These are phyloP conservation scores for Cairneyella variabilis DNA, from an alignment of 495 filamentous ascomycete genomes.

Conservation along the genomic window DNA sequence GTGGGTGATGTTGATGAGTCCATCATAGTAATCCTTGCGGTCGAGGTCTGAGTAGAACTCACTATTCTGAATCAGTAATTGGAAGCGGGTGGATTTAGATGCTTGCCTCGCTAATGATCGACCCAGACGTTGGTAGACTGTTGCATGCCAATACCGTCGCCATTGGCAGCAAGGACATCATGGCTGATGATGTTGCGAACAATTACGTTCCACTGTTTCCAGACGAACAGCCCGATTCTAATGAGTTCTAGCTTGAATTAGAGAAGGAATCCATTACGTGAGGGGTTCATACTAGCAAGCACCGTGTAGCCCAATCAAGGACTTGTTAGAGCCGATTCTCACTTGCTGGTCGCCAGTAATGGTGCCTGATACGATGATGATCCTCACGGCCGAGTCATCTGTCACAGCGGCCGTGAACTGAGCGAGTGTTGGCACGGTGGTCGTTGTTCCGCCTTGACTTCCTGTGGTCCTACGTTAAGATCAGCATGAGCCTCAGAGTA, in stretches of 20 bases:
- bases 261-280: no score
- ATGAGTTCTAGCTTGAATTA: background rate
- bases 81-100: constrained; percentile 35
- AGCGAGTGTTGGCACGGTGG: constrained; percentile 53
- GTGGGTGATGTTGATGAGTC: constrained; percentile 35
- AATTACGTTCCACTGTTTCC: constrained; percentile 43
- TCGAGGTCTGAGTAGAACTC: constrained; percentile 36
- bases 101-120: constrained; percentile 34
- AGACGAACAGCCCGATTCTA: constrained; percentile 30
- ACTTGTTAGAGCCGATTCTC: constrained; percentile 50
- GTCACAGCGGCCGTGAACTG: constrained; percentile 45
- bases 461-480: constrained; percentile 45
- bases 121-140: constrained; percentile 47
- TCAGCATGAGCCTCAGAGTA: background rate
- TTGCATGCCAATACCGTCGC: constrained; percentile 45
- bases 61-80: constrained; percentile 23
- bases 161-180: constrained; percentile 40
- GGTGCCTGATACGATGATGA: constrained; percentile 45
- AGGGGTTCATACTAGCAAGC: no score
- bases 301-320: constrained; percentile 45
- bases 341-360: constrained; percentile 42
- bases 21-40: constrained; percentile 34
- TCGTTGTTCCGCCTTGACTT: constrained; percentile 52
- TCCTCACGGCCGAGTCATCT: constrained; percentile 34
- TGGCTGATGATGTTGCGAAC: constrained; percentile 44